These are phyloP conservation scores for Blastobotrys arbuscula DNA, from an alignment of 1,139 yeast species.

Conservation along the genomic window DNA sequence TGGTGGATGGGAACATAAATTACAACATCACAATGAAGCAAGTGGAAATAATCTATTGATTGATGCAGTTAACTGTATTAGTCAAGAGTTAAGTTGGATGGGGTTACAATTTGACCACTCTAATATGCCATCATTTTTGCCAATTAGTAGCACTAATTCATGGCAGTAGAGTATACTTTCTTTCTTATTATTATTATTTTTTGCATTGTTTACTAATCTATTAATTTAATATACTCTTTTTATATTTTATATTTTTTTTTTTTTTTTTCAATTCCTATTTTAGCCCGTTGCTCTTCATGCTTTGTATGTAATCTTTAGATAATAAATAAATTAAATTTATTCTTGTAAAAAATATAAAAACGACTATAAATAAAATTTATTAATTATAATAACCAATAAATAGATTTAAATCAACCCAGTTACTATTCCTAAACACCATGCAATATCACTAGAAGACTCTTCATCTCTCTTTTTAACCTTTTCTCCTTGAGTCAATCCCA, in stretches of 20 bases:
- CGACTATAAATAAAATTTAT: not conserved
- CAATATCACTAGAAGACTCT: constrained; percentile 21
- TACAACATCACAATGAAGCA: constrained; percentile 58
- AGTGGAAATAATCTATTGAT: constrained; percentile 31
- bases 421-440: constrained; percentile 21
- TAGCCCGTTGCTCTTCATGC: not conserved
- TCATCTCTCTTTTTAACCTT: constrained; percentile 21
- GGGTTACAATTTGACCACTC: constrained; percentile 5
- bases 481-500: constrained; percentile 17
- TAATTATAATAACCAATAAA: no score
- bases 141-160: not conserved
- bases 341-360: not conserved
- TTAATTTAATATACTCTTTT: not conserved
- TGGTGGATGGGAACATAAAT: constrained; percentile 50
- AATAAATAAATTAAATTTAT: not conserved
- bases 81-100: constrained; percentile 25
- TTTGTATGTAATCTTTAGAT: not conserved
- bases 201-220: not conserved
- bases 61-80: constrained; percentile 23
- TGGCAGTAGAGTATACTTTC: not conserved
- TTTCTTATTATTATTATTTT: not conserved
- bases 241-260: not conserved
- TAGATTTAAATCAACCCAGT: constrained; percentile 5
- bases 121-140: not conserved
- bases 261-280: not conserved